These are phyloP conservation scores for Emergomyces pasteurianus DNA, from an alignment of 2,329 filamentous ascomycete species.

Conservation along the genomic window DNA sequence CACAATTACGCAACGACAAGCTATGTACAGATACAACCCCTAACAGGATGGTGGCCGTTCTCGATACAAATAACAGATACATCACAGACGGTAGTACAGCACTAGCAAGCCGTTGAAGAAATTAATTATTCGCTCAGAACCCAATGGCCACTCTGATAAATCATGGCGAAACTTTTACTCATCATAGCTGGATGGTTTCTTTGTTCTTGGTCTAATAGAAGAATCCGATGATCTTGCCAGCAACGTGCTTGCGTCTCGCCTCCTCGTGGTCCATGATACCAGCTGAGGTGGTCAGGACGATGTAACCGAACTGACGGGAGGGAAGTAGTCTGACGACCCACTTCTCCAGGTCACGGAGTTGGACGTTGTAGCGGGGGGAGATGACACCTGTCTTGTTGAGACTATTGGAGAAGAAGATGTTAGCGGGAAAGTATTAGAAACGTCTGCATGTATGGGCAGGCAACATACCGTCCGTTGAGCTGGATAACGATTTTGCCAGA, in stretches of 20 bases:
- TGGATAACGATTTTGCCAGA: constrained; percentile 99
- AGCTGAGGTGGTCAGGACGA: constrained; percentile 96
- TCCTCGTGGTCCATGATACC: constrained; percentile 99
- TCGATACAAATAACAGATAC: not conserved
- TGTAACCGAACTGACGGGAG: constrained; percentile 98
- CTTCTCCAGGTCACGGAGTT: constrained; percentile 95
- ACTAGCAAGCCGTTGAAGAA: not conserved
- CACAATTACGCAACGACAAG: not conserved
- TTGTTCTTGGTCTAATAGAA: constrained; percentile 62
- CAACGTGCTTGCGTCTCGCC: constrained; percentile 96
- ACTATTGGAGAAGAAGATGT: constrained; percentile 19
- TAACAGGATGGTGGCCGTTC: not conserved
- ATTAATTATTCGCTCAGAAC: not conserved
- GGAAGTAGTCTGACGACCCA: constrained; percentile 99
- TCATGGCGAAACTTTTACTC: constrained; percentile 3
- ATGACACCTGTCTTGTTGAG: constrained; percentile 99
- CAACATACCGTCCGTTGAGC: constrained; percentile 73
- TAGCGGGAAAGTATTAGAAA: not conserved
- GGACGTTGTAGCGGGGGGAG: constrained; percentile 98
- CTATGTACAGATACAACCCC: not conserved
- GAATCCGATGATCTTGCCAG: constrained; percentile 98
- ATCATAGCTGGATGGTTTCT: not conserved
- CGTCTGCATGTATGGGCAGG: not conserved
- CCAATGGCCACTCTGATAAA: not conserved
- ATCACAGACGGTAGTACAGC: not conserved